Conservation (phyloP, 2,329 filamentous ascomycete genomes). For the Colletotrichum higginsianum region DNA sequence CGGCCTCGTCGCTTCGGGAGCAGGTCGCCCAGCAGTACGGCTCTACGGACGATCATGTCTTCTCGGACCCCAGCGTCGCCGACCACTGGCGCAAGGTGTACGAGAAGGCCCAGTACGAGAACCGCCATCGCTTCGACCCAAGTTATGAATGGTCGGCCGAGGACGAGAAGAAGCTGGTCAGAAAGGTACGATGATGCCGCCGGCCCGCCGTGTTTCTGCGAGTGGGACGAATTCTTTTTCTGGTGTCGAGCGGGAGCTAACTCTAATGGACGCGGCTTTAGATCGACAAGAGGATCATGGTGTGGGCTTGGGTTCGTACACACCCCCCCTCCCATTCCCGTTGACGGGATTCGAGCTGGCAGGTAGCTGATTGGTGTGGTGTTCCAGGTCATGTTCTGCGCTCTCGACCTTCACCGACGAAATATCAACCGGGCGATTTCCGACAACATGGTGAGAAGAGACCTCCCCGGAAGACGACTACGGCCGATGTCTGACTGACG, state of each 20-base stretch:
- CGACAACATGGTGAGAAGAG: conserved; percentile 53
- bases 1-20: conserved; percentile 32
- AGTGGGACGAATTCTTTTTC: too few species aligned
- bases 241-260: conserved; percentile 15
- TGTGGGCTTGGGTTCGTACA: conserved; percentile 56
- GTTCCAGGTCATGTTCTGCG: conserved; percentile 57
- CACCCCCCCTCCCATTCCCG: not conserved
- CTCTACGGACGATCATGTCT: conserved; percentile 57
- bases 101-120: conserved; percentile 71
- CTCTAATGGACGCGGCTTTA: conserved; percentile 41
- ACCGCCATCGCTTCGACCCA: conserved; percentile 73
- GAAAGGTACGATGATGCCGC: conserved; percentile 53
- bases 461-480: not conserved
- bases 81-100: conserved; percentile 69
- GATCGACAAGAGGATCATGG: conserved; percentile 62
- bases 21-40: conserved; percentile 46
- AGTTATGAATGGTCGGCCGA: conserved; percentile 58
- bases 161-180: conserved; percentile 62
- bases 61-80: conserved; percentile 65
- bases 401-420: conserved; percentile 61
- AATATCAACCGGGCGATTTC: conserved; percentile 62
- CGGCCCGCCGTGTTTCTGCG: too few species aligned
- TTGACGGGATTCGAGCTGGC: too few species aligned
- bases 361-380: not conserved
- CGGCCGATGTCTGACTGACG: conserved; percentile 10